A percentile compares a stretch with the other conserved stretches of the same genome.
Evolutionary conservation across 768 basidiomycete species (phyloP).

Genomic region (Tulasnella sp.): DNA sequence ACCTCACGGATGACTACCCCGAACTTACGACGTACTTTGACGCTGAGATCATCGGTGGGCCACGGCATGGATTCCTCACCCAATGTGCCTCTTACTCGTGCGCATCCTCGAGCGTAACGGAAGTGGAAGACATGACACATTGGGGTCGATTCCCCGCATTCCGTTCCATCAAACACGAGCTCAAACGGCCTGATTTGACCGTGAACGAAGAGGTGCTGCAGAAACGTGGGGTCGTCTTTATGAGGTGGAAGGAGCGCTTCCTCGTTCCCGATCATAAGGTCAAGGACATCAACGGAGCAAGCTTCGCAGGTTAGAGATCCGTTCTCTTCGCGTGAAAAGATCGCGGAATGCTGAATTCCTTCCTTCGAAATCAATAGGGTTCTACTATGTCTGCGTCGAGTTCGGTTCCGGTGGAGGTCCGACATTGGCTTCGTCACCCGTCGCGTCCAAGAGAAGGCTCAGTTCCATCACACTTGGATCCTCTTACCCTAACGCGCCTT

Average conservation of each 20-base stretch:
- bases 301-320: conserved; percentile 64
- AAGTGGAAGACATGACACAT: conserved; percentile 86
- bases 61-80: conserved; percentile 80
- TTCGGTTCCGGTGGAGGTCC: conserved; percentile 46
- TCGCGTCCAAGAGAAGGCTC: not conserved
- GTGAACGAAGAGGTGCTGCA: conserved; percentile 60
- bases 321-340: not conserved
- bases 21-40: conserved; percentile 95
- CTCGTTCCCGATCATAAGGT: conserved; percentile 91
- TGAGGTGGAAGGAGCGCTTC: conserved; percentile 96
- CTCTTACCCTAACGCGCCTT: conserved; percentile 18
- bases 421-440: not conserved
- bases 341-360: conserved; percentile 15
- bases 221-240: conserved; percentile 48
- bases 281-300: conserved; percentile 88
- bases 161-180: conserved; percentile 66
- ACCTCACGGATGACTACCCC: conserved; percentile 88
- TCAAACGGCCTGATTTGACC: conserved; percentile 66
- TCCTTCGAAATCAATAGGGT: conserved; percentile 40
- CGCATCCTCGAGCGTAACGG: conserved; percentile 77
- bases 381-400: conserved; percentile 93
- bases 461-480: not conserved
- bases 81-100: conserved; percentile 24
- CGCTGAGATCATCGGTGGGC: conserved; percentile 84
- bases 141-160: conserved; percentile 93